Conservation (phyloP, 306 rosid species). For the Clitoria ternatea region DNA sequence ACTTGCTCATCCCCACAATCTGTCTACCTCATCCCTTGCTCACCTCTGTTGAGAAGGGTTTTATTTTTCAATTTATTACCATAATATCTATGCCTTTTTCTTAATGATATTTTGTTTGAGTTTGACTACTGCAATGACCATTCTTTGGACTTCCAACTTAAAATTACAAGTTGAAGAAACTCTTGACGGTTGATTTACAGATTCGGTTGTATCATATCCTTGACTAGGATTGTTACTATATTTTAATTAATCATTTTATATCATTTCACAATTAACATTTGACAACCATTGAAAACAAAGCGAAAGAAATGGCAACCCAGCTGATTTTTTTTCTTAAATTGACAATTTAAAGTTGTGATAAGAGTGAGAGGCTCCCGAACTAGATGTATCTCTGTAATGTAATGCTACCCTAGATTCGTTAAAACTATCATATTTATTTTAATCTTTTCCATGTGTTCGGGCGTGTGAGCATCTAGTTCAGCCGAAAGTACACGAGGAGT, state of each 20-base stretch:
- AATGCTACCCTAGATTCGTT: not conserved
- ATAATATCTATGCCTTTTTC: too few species aligned
- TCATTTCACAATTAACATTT: not conserved
- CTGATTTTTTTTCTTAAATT: not conserved
- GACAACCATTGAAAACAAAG: not conserved
- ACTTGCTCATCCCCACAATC: too few species aligned
- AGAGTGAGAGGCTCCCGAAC: not conserved
- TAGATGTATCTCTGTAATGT: not conserved
- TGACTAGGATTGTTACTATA: too few species aligned
- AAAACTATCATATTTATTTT: not conserved
- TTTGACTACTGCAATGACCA: too few species aligned
- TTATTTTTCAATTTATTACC: not conserved
- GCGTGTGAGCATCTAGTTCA: not conserved
- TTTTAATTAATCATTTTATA: too few species aligned
- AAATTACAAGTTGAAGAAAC: too few species aligned
- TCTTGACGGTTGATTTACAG: too few species aligned
- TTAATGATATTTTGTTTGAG: too few species aligned
- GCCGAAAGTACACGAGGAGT: conserved; percentile 26
- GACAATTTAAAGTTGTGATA: not conserved
- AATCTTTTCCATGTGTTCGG: not conserved
- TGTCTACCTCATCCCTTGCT: too few species aligned
- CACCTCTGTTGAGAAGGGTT: not conserved
- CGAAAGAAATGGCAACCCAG: not conserved
- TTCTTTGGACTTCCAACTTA: too few species aligned
- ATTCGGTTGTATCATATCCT: too few species aligned